Evolutionary conservation across 768 basidiomycete species (phyloP), one percentile per base, ranked within the genome.

Genomic region (Tylopilus felleus): DNA sequence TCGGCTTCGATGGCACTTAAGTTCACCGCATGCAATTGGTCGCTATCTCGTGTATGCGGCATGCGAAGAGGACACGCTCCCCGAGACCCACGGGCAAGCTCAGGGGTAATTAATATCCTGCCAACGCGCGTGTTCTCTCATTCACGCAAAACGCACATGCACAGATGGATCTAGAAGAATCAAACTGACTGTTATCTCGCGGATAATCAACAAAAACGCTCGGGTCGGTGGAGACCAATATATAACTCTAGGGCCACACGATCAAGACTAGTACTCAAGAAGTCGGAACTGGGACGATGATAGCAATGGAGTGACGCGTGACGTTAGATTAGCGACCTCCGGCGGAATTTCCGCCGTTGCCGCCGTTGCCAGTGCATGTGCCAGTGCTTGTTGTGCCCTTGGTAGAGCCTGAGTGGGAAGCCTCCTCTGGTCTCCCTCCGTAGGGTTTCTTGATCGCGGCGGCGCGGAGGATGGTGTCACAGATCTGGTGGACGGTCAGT

Each of bases 361-460:
- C 13, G 21, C 21, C 21, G 40, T 40, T 51, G 35, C 19, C 19
- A n/a, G 19, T 2, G 28, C 55, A 42, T 2, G 40, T n/a, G 0
- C 43, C n/a, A 4, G 1, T n/a, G n/a, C n/a, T 9, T 1, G 45
- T 45, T 22, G 31, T 36, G 16, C 41, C 51, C 10, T 47, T 54
- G 10, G 35, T 46, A 2, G 22, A 35, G 0, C 25, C 28, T 23
- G 21, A 49, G 1, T 0, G 0, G 31, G 14, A 13, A 2, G 12
- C 2, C 1, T 4, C 6, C 0, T 48, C 23, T 0, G 1, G 1
- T 16, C 49, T 59, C 0, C 57, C 65, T 44, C 56, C 49, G 16
- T 57, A 64, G 13, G 56, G 57, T 16, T 55, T 53, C n/a, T 61
- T 68, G 48, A 54, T 48, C 6, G 48, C 41, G 8, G 28, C 27